Evolutionary conservation across 2,329 filamentous ascomycete genomes (phyloP).

Genomic region (Pseudopyrenochaeta lycopersici): DNA sequence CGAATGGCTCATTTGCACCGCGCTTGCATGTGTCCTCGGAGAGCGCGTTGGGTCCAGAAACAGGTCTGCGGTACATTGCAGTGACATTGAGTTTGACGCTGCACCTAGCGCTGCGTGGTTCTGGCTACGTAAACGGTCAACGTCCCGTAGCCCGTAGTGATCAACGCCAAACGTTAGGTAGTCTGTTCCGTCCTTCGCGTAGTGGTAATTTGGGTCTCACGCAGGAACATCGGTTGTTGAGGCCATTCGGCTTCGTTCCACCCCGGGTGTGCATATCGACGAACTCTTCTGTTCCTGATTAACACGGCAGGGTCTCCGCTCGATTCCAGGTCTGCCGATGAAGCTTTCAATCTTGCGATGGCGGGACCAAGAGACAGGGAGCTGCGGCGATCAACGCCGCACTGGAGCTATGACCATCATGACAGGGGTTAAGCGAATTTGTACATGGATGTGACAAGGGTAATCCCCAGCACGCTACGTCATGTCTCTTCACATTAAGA

Average conservation of each 20-base stretch:
- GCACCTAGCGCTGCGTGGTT: constrained; percentile 13
- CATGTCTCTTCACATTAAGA: constrained; percentile 16
- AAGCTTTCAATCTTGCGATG: constrained; percentile 5
- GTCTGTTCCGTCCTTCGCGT: background rate
- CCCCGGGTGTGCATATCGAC: background rate
- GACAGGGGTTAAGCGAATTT: constrained; percentile 20
- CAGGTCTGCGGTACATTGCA: background rate
- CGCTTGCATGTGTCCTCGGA: background rate
- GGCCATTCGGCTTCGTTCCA: constrained; percentile 5
- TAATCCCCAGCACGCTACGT: constrained; percentile 27
- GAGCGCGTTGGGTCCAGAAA: background rate
- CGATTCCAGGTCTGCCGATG: constrained; percentile 1
- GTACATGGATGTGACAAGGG: constrained; percentile 13
- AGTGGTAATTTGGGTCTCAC: background rate
- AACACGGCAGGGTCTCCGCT: constrained; percentile 16
- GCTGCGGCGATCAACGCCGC: constrained; percentile 18
- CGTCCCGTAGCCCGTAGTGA: constrained; percentile 13
- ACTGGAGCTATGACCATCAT: constrained; percentile 7
- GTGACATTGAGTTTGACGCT: constrained; percentile 4
- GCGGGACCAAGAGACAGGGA: constrained; percentile 10
- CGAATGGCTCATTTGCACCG: background rate
- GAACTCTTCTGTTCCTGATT: constrained; percentile 10
- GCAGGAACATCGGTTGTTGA: constrained; percentile 1
- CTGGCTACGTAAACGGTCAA: constrained; percentile 10
- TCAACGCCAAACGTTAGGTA: background rate